Percentiles rank a stretch among this genome's conserved stretches.
These are phyloP conservation scores for Sphaerostilbella broomeana DNA, from an alignment of 2,329 filamentous ascomycete genomes.

Conservation along the genomic window DNA sequence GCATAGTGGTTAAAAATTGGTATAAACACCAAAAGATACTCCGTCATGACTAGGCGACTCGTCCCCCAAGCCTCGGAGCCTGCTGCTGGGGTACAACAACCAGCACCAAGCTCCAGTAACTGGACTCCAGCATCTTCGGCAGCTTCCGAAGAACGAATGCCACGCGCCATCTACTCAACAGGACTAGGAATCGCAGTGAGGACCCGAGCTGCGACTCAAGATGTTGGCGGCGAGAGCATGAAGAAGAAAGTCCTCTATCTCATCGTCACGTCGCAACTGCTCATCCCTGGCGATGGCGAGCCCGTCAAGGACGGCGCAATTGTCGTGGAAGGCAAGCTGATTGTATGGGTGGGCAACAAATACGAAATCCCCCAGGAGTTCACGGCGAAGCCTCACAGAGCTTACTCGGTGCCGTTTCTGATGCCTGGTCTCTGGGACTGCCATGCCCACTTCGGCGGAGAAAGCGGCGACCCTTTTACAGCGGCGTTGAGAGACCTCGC, in stretches of 20 bases:
- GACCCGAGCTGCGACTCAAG: not conserved
- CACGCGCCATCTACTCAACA: not conserved
- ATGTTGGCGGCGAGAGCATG: not conserved
- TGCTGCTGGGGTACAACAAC: not conserved
- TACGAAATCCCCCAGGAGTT: slow-evolving; percentile 26
- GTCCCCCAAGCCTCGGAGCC: not conserved
- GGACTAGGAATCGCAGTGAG: not conserved
- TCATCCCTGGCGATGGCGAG: slow-evolving; percentile 32
- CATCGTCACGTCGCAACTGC: not conserved
- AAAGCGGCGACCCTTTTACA: slow-evolving; percentile 17
- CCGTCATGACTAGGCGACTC: not conserved
- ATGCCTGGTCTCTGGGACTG: slow-evolving; percentile 49
- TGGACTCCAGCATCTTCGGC: not conserved
- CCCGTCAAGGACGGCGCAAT: slow-evolving; percentile 27
- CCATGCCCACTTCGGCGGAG: slow-evolving; percentile 41
- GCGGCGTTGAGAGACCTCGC: slow-evolving; percentile 20
- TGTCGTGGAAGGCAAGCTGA: slow-evolving; percentile 30
- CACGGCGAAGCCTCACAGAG: slow-evolving; percentile 21
- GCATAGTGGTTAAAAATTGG: no score
- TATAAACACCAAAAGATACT: not conserved
- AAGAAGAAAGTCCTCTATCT: not conserved
- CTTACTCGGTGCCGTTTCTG: slow-evolving; percentile 32
- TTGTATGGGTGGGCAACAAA: slow-evolving; percentile 30
- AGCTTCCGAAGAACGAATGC: not conserved
- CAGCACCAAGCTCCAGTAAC: not conserved